Conservation (phyloP, 495 filamentous ascomycete genomes). For the Neurospora africana region DNA sequence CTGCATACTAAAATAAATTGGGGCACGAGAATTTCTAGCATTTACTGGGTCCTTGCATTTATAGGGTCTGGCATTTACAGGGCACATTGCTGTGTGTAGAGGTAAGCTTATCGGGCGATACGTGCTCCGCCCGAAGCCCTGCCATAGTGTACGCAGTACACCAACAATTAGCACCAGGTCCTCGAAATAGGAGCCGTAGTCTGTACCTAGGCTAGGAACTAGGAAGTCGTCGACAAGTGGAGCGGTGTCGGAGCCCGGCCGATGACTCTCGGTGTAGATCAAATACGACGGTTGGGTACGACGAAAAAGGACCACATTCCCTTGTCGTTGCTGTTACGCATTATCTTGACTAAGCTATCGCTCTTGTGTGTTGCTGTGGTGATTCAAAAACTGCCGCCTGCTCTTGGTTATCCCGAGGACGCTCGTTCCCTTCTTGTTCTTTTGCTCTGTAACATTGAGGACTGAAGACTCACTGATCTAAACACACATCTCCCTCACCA, state of each 20-base stretch:
- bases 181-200: neutral
- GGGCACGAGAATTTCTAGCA: no score
- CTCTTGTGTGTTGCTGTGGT: neutral
- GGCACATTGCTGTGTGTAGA: no score
- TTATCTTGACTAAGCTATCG: neutral
- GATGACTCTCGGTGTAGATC: neutral
- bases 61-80: no score
- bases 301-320: neutral
- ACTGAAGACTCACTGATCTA: neutral
- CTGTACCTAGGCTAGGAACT: neutral
- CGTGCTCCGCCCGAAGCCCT: neutral
- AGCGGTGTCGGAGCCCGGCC: neutral
- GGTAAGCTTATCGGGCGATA: neutral
- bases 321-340: neutral
- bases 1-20: no score
- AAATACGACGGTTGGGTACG: neutral
- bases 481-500: neutral
- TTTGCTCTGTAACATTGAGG: neutral
- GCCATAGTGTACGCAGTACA: no score
- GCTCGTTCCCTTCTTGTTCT: neutral
- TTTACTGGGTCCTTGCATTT: no score
- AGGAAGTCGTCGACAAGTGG: neutral
- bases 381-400: neutral
- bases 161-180: neutral
- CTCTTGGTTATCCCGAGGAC: slow-evolving; percentile 2